A percentile compares a stretch with the other conserved stretches of the same genome.
Conservation (phyloP, 148 eudicot genomes). For the Rhododendron kiyosumense region DNA sequence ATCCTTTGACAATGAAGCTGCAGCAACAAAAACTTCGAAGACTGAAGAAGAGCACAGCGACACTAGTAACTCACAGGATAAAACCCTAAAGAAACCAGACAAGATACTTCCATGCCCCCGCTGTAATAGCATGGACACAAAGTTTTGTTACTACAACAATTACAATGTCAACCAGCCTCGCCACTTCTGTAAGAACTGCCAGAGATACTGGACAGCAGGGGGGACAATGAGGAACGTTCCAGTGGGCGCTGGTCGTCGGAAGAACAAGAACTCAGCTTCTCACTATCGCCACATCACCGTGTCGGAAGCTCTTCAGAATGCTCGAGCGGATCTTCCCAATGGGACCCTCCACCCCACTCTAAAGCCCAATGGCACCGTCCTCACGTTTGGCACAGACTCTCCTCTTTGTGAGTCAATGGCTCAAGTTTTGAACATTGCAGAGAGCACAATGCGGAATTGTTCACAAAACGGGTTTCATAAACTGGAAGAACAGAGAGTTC, state of each 20-base stretch:
- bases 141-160: conserved; percentile 54
- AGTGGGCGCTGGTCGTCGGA: conserved; percentile 51
- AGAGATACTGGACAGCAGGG: conserved; percentile 57
- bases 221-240: conserved; percentile 60
- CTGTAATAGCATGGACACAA: conserved; percentile 55
- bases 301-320: conserved; percentile 25
- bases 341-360: conserved; percentile 25
- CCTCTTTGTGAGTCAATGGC: conserved; percentile 38
- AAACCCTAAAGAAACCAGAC: conserved; percentile 45
- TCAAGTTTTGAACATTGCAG: conserved; percentile 22
- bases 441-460: conserved; percentile 13
- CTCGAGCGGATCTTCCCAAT: conserved; percentile 16
- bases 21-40: conserved; percentile 11
- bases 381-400: conserved; percentile 29
- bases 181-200: conserved; percentile 49
- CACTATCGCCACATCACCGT: conserved; percentile 24
- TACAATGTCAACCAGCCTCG: conserved; percentile 51
- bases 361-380: conserved; percentile 33
- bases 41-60: conserved; percentile 26
- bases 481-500: conserved; percentile 15
- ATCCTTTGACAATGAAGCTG: conserved; percentile 6
- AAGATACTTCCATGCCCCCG: conserved; percentile 56
- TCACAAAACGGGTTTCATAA: conserved; percentile 22
- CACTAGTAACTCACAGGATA: conserved; percentile 18
- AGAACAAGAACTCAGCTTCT: conserved; percentile 33